Evolutionary conservation across 306 rosid species (phyloP).

Genomic region (Medicago arabica): DNA sequence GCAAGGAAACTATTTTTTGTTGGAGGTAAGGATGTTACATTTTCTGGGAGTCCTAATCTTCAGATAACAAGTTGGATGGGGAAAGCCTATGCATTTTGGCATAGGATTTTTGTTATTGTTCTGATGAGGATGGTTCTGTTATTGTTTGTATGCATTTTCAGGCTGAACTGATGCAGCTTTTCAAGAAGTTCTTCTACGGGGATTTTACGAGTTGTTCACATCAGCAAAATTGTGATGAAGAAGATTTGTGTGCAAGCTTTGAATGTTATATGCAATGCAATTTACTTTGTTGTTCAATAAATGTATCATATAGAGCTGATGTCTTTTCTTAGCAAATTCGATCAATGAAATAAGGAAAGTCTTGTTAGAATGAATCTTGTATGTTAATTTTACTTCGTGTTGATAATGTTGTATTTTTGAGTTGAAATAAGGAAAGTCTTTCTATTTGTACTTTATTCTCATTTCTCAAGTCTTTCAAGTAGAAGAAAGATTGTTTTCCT

Average conservation of each 20-base stretch:
- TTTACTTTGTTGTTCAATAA: background rate
- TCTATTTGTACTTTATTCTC: too few species aligned
- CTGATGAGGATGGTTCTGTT: constrained; percentile 24
- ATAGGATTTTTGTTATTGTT: background rate
- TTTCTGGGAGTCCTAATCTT: constrained; percentile 25
- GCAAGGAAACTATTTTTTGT: background rate
- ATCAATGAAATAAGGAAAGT: too few species aligned
- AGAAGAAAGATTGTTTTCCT: too few species aligned
- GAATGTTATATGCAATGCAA: too few species aligned
- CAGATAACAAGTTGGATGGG: constrained; percentile 26
- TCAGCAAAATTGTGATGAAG: background rate
- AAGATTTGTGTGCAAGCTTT: background rate
- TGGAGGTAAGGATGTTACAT: background rate
- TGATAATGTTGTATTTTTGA: too few species aligned
- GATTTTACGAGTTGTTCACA: background rate
- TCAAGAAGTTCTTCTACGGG: constrained; percentile 5
- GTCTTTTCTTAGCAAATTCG: too few species aligned
- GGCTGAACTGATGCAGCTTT: background rate
- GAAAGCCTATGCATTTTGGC: constrained; percentile 26
- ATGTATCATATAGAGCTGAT: too few species aligned
- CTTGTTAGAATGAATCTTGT: too few species aligned
- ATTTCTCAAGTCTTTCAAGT: too few species aligned
- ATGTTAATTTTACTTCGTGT: too few species aligned
- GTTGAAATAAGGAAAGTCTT: too few species aligned
- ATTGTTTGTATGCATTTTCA: constrained; percentile 23